Base-by-base conservation (phyloP, 345 rosid species). In the Kernera saxatilis region DNA sequence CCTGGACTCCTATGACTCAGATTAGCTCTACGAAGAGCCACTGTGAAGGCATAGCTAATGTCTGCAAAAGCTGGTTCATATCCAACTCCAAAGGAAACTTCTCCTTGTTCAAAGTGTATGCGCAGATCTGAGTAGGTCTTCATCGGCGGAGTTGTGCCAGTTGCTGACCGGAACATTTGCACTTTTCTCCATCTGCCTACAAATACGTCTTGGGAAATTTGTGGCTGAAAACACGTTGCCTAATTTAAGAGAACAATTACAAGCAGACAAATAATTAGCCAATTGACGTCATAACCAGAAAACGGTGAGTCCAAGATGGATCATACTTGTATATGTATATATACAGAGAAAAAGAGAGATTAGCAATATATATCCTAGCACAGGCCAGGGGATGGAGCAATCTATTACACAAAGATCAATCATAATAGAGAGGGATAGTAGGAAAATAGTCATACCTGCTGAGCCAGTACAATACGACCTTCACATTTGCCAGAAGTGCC, bases 141-240 rank as follows among this genome's bases (percentile, higher is more conserved):
- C 80, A 90, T 52, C 18, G 98, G 98, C 2, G 99, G 99, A 66
- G 98, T 94, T 63, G 97, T 91, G 61, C 99, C 99, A 78, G 81
- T 89, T 64, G 87, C 92, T 27, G 99, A 94, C 71, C 97, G 98
- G 70, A 91, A 85, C 93, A 94, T 82, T 76, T 75, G 29, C 50
- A 94, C 97, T 79, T 87, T 94, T 82, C 99, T 88, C 99, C 99
- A 94, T 84, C 87, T 89, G 55, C 99, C 99, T 72, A 94, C 77
- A 72, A 75, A 94, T 62, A 94, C 92, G 56, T 92, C 98, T 72
- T 94, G 93, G 59, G 78, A 79, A 64, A 91, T 75, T 80, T 92
- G 99, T 64, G 99, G 93, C 81, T 94, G 99, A 60, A 94, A 94
- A 75, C 85, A 54, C 29, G 99, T 94, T 67, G 97, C 99, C 99